These are phyloP conservation scores for Calonectria pseudoreteaudii DNA, from an alignment of 2,329 filamentous ascomycete genomes.

Conservation along the genomic window DNA sequence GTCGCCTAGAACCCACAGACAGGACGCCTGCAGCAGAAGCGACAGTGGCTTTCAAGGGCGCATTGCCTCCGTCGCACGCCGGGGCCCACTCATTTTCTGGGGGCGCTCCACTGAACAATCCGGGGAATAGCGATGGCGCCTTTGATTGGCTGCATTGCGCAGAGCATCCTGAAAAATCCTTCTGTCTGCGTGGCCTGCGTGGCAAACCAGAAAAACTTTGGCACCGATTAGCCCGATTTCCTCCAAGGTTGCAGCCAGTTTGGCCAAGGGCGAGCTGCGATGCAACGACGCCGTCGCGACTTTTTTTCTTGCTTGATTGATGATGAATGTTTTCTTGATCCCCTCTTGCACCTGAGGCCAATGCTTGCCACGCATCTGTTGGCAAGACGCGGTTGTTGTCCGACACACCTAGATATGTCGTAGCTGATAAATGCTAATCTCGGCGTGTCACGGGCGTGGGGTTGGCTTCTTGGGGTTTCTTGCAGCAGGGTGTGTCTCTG, in stretches of 20 bases:
- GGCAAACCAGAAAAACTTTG: slow-evolving; percentile 24
- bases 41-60: background rate
- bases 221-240: slow-evolving; percentile 5
- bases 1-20: slow-evolving; percentile 6
- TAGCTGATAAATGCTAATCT: background rate
- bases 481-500: background rate
- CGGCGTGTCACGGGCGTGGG: slow-evolving; percentile 3
- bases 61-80: slow-evolving; percentile 6
- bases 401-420: slow-evolving; percentile 17
- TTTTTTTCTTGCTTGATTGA: background rate
- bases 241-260: slow-evolving; percentile 6
- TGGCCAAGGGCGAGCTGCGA: slow-evolving; percentile 31
- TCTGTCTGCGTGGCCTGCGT: slow-evolving; percentile 5
- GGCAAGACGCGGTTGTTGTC: slow-evolving; percentile 25
- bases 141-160: slow-evolving; percentile 11
- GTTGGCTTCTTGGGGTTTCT: background rate
- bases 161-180: background rate
- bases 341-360: slow-evolving; percentile 23
- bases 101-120: slow-evolving; percentile 14
- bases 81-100: background rate
- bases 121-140: slow-evolving; percentile 12
- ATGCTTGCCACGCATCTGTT: slow-evolving; percentile 32
- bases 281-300: slow-evolving; percentile 30
- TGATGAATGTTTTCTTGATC: background rate
- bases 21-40: slow-evolving; percentile 12